Evolutionary conservation across 78 protist species (phyloP), one percentile per base, ranked within the genome.

Genomic region (Isochrysis galbana): DNA sequence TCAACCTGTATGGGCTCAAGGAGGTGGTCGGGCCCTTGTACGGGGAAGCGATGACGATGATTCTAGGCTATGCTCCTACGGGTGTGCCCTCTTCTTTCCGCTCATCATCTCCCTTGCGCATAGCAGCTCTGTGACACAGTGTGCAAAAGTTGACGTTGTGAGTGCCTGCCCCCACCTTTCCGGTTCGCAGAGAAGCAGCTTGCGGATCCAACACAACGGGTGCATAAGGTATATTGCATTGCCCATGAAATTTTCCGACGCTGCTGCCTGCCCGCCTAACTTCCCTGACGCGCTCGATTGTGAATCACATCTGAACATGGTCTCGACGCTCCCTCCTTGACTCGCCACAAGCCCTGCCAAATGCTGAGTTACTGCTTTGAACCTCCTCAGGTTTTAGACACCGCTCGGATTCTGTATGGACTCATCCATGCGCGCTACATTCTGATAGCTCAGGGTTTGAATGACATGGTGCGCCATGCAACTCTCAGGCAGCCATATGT

Each of bases 341-440:
- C n/a, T n/a, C n/a, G n/a, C n/a, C n/a, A n/a, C n/a, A n/a, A n/a
- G n/a, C n/a, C n/a, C n/a, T n/a, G n/a, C n/a, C n/a, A n/a, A n/a
- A n/a, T n/a, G n/a, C n/a, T n/a, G n/a, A n/a, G n/a, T n/a, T n/a
- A n/a, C n/a, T n/a, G n/a, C n/a, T n/a, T n/a, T n/a, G n/a, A n/a
- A n/a, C n/a, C 26, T 7, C 72, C 32, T 2, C 72, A 61, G 47
- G 94, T 96, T 38, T 91, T 93, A 2, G 34, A 93, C 23, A 72
- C 96, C 19, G 99, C 99, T 5, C 98, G 96, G 82, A 90, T 94
- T 72, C 96, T 98, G 36, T 99, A 98, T 87, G 99, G 99, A 2
- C 92, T 98, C 69, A 98, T 98, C 34, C 99, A 98, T 83, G 99
- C 99, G 25, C 93, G 99, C 23, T 99, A 94, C 90, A 98, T 98